phyloP scores from a whole-genome alignment of 257 asterid genomes.

The Solanum lycopersicoides region DNA sequence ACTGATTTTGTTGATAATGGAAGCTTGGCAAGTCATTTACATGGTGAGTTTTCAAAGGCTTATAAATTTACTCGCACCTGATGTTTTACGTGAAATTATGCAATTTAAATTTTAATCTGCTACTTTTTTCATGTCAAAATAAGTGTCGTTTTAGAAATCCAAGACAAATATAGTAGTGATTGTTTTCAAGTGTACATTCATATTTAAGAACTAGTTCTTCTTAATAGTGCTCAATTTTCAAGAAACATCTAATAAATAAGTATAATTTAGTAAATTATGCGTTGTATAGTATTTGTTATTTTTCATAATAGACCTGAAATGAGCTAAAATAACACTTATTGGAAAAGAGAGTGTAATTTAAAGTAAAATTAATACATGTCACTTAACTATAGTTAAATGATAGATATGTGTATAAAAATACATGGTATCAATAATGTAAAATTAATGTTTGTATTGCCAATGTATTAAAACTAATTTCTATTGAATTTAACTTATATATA shows the following conservation, averaged over 20 bases:
- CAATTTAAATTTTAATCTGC: too few relatives aligned
- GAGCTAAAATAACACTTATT: too few relatives aligned
- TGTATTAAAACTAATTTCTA: too few relatives aligned
- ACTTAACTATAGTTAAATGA: background rate
- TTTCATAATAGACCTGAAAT: too few relatives aligned
- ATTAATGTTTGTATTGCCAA: background rate
- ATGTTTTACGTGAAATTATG: background rate
- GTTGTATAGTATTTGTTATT: background rate
- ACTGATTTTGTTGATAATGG: conserved; percentile 41
- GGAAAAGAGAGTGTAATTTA: background rate
- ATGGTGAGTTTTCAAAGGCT: conserved; percentile 20
- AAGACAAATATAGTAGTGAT: too few relatives aligned
- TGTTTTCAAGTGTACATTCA: background rate
- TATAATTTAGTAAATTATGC: too few relatives aligned
- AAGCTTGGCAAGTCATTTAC: conserved; percentile 60
- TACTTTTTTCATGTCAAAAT: background rate
- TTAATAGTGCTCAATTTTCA: background rate
- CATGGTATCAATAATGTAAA: background rate
- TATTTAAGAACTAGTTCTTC: background rate
- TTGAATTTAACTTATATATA: background rate
- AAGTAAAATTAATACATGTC: background rate
- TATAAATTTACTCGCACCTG: background rate
- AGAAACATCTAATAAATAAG: background rate
- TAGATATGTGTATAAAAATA: background rate
- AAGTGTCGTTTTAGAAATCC: background rate